A percentile compares a stretch with the other conserved stretches of the same genome.
Evolutionary conservation across 2,329 filamentous ascomycete genomes (phyloP).

Genomic region (Xylaria sp.): DNA sequence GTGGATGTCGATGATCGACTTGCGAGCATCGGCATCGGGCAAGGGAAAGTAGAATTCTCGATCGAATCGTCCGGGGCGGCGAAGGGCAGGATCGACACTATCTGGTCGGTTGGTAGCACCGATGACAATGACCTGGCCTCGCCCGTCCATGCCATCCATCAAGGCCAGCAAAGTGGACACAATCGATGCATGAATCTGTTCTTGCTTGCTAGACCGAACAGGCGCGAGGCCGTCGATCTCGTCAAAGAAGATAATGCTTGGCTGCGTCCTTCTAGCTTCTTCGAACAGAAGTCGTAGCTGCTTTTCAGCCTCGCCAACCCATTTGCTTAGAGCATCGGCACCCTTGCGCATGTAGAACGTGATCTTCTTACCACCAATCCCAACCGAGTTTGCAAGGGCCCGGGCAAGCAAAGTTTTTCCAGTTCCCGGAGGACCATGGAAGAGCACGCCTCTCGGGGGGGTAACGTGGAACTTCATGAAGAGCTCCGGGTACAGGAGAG

Average conservation of each 20-base stretch:
- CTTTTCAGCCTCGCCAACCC: conserved; percentile 97
- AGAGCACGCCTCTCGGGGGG: conserved; percentile 90
- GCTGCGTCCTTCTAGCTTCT: conserved; percentile 91
- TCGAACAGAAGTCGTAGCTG: conserved; percentile 93
- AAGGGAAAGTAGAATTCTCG: conserved; percentile 98
- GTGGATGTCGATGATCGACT: conserved; percentile 91
- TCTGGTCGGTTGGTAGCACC: conserved; percentile 98
- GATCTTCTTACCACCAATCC: conserved; percentile 87
- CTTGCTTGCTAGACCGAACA: conserved; percentile 95
- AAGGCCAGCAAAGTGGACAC: conserved; percentile 90
- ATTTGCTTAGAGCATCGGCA: conserved; percentile 95
- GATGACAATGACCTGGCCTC: conserved; percentile 97
- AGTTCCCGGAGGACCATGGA: conserved; percentile 95
- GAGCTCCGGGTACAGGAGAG: conserved; percentile 90
- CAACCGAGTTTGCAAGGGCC: conserved; percentile 88
- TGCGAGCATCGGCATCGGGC: conserved; percentile 77
- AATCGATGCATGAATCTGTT: conserved; percentile 98
- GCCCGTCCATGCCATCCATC: conserved; percentile 99
- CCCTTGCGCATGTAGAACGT: conserved; percentile 99
- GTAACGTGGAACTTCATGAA: conserved; percentile 91
- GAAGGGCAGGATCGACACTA: conserved; percentile 93
- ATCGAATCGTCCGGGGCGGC: conserved; percentile 92
- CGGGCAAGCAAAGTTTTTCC: conserved; percentile 97
- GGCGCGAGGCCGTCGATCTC: conserved; percentile 97
- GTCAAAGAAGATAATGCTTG: conserved; percentile 99